Conservation (phyloP, 805 yeast species). For the Pichia manshurica region DNA sequence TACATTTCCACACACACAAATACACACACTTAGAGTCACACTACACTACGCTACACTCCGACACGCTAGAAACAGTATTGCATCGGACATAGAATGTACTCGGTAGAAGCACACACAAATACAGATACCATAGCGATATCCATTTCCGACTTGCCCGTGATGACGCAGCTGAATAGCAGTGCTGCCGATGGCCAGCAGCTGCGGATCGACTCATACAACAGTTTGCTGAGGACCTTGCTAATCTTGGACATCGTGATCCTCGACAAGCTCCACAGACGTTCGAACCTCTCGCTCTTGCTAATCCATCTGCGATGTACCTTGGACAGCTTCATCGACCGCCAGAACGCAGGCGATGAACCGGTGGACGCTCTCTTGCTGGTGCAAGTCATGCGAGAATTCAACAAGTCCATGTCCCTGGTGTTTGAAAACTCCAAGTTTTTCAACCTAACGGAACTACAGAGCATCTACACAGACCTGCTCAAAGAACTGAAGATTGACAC, state of each 20-base stretch:
- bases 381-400: too few species aligned
- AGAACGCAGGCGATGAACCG: too few species aligned
- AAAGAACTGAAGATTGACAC: not conserved
- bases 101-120: not conserved
- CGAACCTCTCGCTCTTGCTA: conserved; percentile 10
- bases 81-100: not conserved
- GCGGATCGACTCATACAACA: not conserved
- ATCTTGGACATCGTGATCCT: conserved; percentile 11
- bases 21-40: too few species aligned
- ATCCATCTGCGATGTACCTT: conserved; percentile 7
- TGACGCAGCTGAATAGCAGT: conserved; percentile 8
- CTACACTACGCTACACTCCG: too few species aligned
- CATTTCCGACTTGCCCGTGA: not conserved
- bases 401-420: not conserved
- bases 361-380: too few species aligned
- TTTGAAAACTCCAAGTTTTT: not conserved
- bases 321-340: not conserved
- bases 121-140: not conserved
- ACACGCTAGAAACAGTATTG: not conserved
- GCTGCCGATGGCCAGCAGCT: not conserved
- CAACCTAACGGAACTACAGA: not conserved
- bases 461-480: not conserved
- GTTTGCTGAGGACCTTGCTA: conserved; percentile 8
- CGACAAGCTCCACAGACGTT: conserved; percentile 13
- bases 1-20: too few species aligned